These are phyloP conservation scores for Aspergillus conjunctus DNA, from an alignment of 495 filamentous ascomycete genomes.

Conservation along the genomic window DNA sequence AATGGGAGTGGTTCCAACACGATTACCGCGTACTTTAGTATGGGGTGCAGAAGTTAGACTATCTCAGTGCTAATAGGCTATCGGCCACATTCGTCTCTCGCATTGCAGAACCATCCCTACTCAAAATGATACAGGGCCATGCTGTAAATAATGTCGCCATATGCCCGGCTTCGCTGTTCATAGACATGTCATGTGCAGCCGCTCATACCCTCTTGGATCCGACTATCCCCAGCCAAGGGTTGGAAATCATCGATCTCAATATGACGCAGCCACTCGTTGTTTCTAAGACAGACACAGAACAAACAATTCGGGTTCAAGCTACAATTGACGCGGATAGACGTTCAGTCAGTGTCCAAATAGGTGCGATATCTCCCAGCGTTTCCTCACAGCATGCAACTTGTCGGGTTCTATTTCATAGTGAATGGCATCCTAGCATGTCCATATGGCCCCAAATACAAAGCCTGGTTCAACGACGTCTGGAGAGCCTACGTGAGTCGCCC, in stretches of 20 bases:
- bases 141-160: constrained; percentile 8
- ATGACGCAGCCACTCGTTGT: constrained; percentile 2
- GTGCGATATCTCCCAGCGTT: not conserved
- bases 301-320: not conserved
- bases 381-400: not conserved
- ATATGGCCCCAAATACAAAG: constrained; percentile 5
- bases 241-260: not conserved
- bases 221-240: not conserved
- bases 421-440: not conserved
- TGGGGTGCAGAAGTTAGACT: not conserved
- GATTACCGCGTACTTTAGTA: not conserved
- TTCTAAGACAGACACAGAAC: not conserved
- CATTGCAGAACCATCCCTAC: constrained; percentile 1
- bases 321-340: not conserved
- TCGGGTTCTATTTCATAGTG: not conserved
- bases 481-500: not conserved
- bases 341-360: not conserved
- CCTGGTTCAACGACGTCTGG: constrained; percentile 4
- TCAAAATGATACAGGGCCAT: constrained; percentile 10
- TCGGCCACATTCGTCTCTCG: not conserved
- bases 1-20: too few relatives aligned
- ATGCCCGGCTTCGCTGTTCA: constrained; percentile 12
- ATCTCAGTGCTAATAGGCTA: not conserved
- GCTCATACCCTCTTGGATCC: not conserved
- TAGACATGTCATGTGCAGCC: constrained; percentile 14